A percentile compares a stretch with the other conserved stretches of the same genome.
phyloP scores from a whole-genome alignment of 202 grass and related monocot species.

The Eragrostis tef region DNA sequence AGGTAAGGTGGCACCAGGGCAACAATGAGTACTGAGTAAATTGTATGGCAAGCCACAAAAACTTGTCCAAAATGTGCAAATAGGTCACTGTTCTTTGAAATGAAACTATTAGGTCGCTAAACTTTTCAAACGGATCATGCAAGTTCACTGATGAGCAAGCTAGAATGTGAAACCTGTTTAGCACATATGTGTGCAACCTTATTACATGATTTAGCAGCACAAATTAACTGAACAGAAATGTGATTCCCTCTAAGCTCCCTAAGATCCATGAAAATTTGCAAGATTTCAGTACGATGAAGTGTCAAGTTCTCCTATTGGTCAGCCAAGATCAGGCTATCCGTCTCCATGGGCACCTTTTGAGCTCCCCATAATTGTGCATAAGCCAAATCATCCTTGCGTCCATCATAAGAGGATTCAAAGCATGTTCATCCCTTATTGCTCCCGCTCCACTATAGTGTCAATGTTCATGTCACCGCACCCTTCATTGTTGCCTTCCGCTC shows the following conservation, averaged over 20 bases:
- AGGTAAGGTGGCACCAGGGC: slow-evolving; percentile 47
- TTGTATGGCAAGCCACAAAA: neutral
- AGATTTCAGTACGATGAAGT: neutral
- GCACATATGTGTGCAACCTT: neutral
- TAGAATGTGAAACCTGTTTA: neutral
- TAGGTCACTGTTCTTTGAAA: neutral
- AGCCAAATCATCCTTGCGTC: neutral
- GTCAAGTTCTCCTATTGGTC: neutral
- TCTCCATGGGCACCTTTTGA: neutral
- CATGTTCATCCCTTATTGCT: neutral
- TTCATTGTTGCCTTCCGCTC: neutral
- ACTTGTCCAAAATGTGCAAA: neutral
- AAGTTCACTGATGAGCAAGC: neutral
- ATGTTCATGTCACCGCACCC: neutral
- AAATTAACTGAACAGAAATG: neutral
- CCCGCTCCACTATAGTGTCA: neutral
- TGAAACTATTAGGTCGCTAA: neutral
- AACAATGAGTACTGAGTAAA: neutral
- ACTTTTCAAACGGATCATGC: neutral
- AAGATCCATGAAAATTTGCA: neutral
- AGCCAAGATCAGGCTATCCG: no score
- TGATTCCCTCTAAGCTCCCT: neutral
- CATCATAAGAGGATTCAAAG: neutral
- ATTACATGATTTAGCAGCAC: neutral
- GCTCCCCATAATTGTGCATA: neutral